Evolutionary conservation across 2,329 filamentous ascomycete genomes (phyloP), one percentile per base, ranked within the genome.

Genomic region (Colletotrichum viniferum): DNA sequence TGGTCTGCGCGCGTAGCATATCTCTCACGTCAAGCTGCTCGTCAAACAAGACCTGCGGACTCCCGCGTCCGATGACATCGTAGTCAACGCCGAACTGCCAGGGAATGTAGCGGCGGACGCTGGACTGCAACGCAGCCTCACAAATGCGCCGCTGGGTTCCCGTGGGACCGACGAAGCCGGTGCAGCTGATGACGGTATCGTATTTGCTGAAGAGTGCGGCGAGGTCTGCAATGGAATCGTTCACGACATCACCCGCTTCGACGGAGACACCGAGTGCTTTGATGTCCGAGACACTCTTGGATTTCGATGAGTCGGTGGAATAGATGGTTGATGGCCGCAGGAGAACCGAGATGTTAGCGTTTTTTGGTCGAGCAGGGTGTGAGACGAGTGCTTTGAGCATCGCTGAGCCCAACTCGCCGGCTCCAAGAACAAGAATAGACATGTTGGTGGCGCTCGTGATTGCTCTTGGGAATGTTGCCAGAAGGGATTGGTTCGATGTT

Each of bases 41-140:
- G 74, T 92, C 92, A 78, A 94, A 95, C 16, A 95, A 80, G 38
- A 91, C 89, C 81, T 94, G 92, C 58, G 89, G 85, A 30, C 89
- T 90, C 0, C 89, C 89, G 1, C 84, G 81, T 0, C 92, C 92
- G 18, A 94, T 90, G 32, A 85, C 81, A 72, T 95, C 92, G 82
- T 95, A 95, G 80, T 95, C 92, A 28, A 94, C 90, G 1, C 93
- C 93, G 81, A 92, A 95, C 81, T 95, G 93, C 93, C 93, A 95
- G 1, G 93, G 93, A 21, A 95, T 87, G 79, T 89, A 95, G 1
- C 89, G 84, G 16, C 82, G 78, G 0, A 89, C 87, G 0, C 84
- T 82, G 0, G 89, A 91, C 13, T 82, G 81, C 0, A 94, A 82
- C 0, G 88, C 89, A 0, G 92, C 92, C 13, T 85, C 79, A 0